Evolutionary conservation across 129 eudicot genomes (phyloP), one percentile per base, ranked within the genome.

Genomic region (Apium graveolens): DNA sequence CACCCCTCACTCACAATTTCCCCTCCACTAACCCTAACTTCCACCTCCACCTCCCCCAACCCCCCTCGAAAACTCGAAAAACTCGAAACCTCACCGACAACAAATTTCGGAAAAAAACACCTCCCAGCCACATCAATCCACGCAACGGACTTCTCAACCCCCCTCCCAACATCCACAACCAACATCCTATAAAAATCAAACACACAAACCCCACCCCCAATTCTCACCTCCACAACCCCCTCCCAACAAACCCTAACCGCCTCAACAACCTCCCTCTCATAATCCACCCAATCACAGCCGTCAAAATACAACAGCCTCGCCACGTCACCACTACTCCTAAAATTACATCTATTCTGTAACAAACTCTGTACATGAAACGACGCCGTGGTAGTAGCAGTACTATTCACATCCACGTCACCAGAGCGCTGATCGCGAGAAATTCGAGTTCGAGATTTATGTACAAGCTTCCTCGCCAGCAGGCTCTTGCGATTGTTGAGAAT

Each of bases 131-230:
- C 81, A 81, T 88, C 91, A 65, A 88, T 85, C 91, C 91, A 88
- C 39, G 89, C 82, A 44, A 88, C 75, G 3, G 91, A 85, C 69
- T 81, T 49, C 70, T 85, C 82, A 76, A 60, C 17, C 1, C 82
- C 81, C 24, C 5, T 21, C 20, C 38, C 78, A 26, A 79, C 44
- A 27, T 88, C 83, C 46, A 83, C 37, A 63, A 62, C 60, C 27
- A 88, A 38, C 91, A 88, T 88, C 65, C 91, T 79, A 41, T 65
- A 79, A 27, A 88, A 81, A 70, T 88, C 91, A 65, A 88, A 18
- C 8, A 88, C n/a, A 46, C 51, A 85, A 5, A 11, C 13, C 12
- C 16, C 46, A 20, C 87, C 87, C 17, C 44, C 78, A 44, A 79
- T 14, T 46, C 37, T 35, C 8, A 73, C 81, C 80, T 88, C 91